These are phyloP conservation scores for Monilinia fructicola DNA, from an alignment of 2,329 filamentous ascomycete species.

Conservation along the genomic window DNA sequence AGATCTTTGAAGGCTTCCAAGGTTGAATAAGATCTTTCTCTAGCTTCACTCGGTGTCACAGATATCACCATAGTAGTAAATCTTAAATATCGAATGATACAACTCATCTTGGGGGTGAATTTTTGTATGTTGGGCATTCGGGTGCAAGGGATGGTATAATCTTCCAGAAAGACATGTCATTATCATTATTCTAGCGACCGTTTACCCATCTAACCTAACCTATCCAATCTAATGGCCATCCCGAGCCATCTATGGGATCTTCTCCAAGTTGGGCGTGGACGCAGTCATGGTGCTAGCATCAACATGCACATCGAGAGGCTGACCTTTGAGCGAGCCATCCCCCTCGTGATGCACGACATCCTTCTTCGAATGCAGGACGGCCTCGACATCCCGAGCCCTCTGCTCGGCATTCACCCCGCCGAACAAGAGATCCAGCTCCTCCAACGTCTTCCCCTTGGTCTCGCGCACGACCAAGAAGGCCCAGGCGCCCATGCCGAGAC, in stretches of 20 bases:
- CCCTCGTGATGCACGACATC: constrained; percentile 17
- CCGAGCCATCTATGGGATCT: not conserved
- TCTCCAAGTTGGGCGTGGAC: not conserved
- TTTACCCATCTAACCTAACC: too few relatives aligned
- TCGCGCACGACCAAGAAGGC: constrained; percentile 61
- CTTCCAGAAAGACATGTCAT: too few relatives aligned
- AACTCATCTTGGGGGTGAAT: too few relatives aligned
- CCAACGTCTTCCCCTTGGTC: constrained; percentile 66
- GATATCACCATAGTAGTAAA: too few relatives aligned
- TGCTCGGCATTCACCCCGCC: constrained; percentile 20
- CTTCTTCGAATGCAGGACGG: constrained; percentile 24
- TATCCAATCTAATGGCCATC: too few relatives aligned
- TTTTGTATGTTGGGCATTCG: too few relatives aligned
- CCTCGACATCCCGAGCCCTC: constrained; percentile 26
- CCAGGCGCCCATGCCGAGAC: constrained; percentile 45
- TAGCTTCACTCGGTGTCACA: too few relatives aligned
- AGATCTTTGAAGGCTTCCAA: too few relatives aligned
- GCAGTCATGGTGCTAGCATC: not conserved
- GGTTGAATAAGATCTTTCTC: too few relatives aligned
- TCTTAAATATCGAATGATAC: too few relatives aligned
- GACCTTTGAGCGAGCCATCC: constrained; percentile 6
- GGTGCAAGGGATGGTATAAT: too few relatives aligned
- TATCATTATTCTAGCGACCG: too few relatives aligned
- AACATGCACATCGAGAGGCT: constrained; percentile 5
- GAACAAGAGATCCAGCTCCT: constrained; percentile 49